Conservation (phyloP, 768 basidiomycete species). For the Lactifluus echinatus region DNA sequence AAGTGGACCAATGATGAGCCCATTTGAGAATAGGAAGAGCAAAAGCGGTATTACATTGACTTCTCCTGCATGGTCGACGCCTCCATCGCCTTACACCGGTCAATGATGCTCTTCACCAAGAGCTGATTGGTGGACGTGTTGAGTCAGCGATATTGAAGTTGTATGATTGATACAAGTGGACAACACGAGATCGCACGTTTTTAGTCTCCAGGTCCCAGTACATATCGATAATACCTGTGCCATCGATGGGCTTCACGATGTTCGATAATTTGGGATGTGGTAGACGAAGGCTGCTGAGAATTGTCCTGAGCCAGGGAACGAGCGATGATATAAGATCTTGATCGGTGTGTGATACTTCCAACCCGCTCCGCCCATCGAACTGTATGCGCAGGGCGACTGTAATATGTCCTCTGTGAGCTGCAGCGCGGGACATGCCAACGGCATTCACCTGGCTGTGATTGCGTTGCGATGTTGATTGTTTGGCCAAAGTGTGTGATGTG, state of each 20-base stretch:
- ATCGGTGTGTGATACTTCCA: not conserved
- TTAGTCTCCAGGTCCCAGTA: slow-evolving; percentile 3
- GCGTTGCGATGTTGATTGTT: too few relatives aligned
- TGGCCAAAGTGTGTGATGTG: not conserved
- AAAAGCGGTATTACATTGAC: slow-evolving; percentile 1
- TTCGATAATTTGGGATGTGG: slow-evolving; percentile 9
- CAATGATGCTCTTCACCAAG: not conserved
- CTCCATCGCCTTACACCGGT: not conserved
- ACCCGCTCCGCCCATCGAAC: not conserved
- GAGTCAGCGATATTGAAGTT: too few relatives aligned
- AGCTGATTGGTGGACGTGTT: not conserved
- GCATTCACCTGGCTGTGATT: not conserved
- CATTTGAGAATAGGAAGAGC: not conserved
- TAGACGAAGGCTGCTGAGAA: not conserved
- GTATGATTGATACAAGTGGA: not conserved
- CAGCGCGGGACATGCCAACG: not conserved
- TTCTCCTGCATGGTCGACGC: not conserved
- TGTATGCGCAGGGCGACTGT: slow-evolving; percentile 11
- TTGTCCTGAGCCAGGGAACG: slow-evolving; percentile 3
- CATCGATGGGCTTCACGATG: not conserved
- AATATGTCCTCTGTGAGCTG: not conserved
- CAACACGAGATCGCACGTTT: not conserved
- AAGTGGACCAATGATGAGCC: not conserved
- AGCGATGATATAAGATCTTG: not conserved
- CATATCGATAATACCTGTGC: slow-evolving; percentile 1